Evolutionary conservation across 1,284 basidiomycete species (phyloP).

Genomic region (Heliocybe sulcata): DNA sequence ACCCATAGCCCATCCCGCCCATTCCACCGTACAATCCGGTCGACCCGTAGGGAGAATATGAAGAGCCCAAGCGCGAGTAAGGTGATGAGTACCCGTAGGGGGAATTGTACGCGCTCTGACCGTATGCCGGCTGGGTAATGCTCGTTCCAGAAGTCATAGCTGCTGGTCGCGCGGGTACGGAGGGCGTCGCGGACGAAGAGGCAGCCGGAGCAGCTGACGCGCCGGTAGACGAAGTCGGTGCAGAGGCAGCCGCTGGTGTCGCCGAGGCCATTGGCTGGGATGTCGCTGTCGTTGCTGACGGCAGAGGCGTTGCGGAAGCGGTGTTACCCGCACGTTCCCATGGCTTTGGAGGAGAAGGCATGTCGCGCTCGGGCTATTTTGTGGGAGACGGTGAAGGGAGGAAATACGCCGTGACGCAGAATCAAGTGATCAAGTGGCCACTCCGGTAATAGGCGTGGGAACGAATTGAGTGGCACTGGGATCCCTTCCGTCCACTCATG

Average conservation of each 20-base stretch:
- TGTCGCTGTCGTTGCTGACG: slow-evolving; percentile 7
- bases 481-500: not conserved
- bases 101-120: slow-evolving; percentile 20
- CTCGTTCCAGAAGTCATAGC: slow-evolving; percentile 18
- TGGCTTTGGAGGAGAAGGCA: slow-evolving; percentile 81
- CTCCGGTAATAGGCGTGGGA: not conserved
- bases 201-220: slow-evolving; percentile 11
- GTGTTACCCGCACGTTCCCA: slow-evolving; percentile 61
- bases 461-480: not conserved
- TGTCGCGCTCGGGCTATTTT: slow-evolving; percentile 16
- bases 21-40: slow-evolving; percentile 38
- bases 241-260: not conserved
- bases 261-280: not conserved
- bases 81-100: slow-evolving; percentile 35
- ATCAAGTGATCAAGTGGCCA: not conserved
- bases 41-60: slow-evolving; percentile 35
- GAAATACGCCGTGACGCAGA: not conserved
- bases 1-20: slow-evolving; percentile 23
- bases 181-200: slow-evolving; percentile 18
- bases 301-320: slow-evolving; percentile 1
- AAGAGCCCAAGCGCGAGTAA: slow-evolving; percentile 37
- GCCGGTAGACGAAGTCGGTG: slow-evolving; percentile 15
- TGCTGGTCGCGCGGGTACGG: slow-evolving; percentile 33
- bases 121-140: slow-evolving; percentile 15
- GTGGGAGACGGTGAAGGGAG: not conserved